Evolutionary conservation across 1,139 yeast species (phyloP), one percentile per base, ranked within the genome.

Genomic region (Magnusiomyces suaveolens): DNA sequence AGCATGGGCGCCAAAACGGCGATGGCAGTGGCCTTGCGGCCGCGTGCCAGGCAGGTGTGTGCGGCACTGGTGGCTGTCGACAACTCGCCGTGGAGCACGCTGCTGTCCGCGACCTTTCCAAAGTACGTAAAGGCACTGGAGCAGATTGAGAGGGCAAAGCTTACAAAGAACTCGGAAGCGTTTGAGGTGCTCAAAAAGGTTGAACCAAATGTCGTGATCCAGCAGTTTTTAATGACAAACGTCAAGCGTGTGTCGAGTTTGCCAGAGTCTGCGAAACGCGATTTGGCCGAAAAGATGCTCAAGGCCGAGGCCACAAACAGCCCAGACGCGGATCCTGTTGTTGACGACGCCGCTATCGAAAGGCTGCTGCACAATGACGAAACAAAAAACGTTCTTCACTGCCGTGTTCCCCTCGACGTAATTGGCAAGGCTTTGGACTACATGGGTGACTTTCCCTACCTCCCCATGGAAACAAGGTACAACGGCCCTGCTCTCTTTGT

Each of bases 1-100:
- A 89, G 97, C 0, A 89, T 92, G 97, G 98, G 98, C 4, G 97
- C 96, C 10, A 92, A 92, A 65, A 79, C 90, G 0, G 96, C 86
- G 2, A 90, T 92, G 97, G 88, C 92, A 0, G 74, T 87, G 2
- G 84, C 90, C 0, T 73, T 92, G 58, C 75, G 88, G 52, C 95
- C 95, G 0, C n/a, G 14, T 4, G 29, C 26, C 8, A 33, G 20
- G 4, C 78, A 80, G 0, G 62, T 83, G 24, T 82, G 84, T 2
- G 74, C 79, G 38, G 77, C 82, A 72, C 63, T 89, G 48, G 79
- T 92, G 4, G 73, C 92, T 2, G 95, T 92, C 2, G 98, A 92
- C 65, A 92, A 89, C 67, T 89, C 96, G 0, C 98, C 98, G 0
- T 78, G 87, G 0, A 81, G 82, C 53, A 75, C 82, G 25, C 70